Conservation (phyloP, 345 rosid species). For the Citrus mangshanensis region DNA sequence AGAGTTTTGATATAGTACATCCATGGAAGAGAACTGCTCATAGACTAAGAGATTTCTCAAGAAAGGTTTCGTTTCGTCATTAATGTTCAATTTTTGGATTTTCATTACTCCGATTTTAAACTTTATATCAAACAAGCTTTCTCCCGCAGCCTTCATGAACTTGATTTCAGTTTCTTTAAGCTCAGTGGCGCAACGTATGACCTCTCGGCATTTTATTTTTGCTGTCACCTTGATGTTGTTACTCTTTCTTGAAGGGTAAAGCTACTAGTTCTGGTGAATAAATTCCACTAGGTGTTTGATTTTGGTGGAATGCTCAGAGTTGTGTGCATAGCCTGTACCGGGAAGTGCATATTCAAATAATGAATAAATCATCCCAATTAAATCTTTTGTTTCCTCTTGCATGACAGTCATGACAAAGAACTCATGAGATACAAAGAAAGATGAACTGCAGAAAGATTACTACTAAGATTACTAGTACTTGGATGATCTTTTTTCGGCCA, state of each 20-base stretch:
- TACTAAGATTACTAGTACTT: too few species aligned
- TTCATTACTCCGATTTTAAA: neutral
- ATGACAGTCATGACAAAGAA: too few species aligned
- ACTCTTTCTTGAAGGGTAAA: neutral
- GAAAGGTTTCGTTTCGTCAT: neutral
- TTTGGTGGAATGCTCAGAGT: too few species aligned
- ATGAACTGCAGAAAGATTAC: too few species aligned
- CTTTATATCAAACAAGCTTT: constrained; percentile 15
- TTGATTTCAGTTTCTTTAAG: too few species aligned
- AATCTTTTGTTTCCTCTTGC: neutral
- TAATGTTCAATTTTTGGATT: constrained; percentile 3
- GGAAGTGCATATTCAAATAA: neutral
- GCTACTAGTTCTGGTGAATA: neutral
- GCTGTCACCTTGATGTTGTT: neutral
- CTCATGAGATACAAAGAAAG: too few species aligned
- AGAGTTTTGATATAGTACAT: neutral
- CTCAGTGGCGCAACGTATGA: neutral
- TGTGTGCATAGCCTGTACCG: neutral
- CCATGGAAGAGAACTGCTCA: neutral
- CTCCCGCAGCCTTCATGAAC: too few species aligned
- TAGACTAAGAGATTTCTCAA: constrained; percentile 20
- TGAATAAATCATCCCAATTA: neutral
- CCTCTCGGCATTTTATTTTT: neutral
- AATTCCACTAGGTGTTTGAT: neutral
- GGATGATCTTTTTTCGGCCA: too few species aligned